Conservation (phyloP, 176 grass and related monocot genomes). For the Oropetium thomaeum region DNA sequence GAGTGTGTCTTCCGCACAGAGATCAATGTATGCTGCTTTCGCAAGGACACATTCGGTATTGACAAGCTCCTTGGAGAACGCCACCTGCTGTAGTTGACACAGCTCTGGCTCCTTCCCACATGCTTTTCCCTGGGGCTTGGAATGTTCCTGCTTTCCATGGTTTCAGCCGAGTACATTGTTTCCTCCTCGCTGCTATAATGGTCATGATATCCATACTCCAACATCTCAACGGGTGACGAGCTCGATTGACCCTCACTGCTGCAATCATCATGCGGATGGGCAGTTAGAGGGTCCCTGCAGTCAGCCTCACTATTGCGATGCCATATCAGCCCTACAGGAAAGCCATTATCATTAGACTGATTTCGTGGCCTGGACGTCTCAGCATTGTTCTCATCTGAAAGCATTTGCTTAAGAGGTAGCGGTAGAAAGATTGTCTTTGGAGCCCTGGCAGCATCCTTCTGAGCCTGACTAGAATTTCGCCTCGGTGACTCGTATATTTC, state of each 20-base stretch:
- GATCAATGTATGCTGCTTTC: conserved; percentile 59
- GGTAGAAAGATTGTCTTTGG: conserved; percentile 86
- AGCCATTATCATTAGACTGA: conserved; percentile 40
- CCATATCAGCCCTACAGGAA: conserved; percentile 42
- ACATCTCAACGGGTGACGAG: conserved; percentile 50
- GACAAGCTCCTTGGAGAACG: conserved; percentile 54
- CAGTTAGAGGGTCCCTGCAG: conserved; percentile 37
- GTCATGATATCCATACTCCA: conserved; percentile 42
- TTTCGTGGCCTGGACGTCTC: conserved; percentile 41
- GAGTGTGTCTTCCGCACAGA: conserved; percentile 66
- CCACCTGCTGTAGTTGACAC: conserved; percentile 73
- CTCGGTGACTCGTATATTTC: conserved; percentile 73
- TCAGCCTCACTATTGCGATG: conserved; percentile 46
- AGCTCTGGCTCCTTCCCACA: conserved; percentile 83
- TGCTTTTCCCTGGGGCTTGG: conserved; percentile 67
- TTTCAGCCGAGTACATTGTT: conserved; percentile 98
- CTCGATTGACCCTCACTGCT: conserved; percentile 67
- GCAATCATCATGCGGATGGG: conserved; percentile 29
- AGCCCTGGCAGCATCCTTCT: conserved; percentile 43
- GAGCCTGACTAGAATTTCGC: conserved; percentile 48
- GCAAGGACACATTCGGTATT: conserved; percentile 34
- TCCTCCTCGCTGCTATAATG: conserved; percentile 72
- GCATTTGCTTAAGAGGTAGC: conserved; percentile 81
- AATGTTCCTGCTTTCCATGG: conserved; percentile 94
- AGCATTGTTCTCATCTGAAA: conserved; percentile 69